phyloP scores from a whole-genome alignment of 2,329 filamentous ascomycete species.

The Ophiocordyceps camponoti-leonardi region DNA sequence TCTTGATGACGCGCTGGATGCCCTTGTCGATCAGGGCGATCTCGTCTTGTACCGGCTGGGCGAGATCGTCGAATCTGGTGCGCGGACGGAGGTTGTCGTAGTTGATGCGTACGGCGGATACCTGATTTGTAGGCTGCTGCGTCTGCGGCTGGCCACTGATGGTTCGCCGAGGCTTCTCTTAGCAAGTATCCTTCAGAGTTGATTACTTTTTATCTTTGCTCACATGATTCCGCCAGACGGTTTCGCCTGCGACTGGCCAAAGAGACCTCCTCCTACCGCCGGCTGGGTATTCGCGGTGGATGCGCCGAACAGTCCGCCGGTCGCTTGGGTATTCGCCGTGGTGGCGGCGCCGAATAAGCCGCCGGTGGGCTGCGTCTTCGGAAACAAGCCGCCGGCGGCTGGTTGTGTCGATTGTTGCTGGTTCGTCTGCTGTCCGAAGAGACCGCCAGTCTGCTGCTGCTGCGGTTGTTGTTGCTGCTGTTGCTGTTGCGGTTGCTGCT shows the following conservation, averaged over 20 bases:
- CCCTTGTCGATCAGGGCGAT: conserved; percentile 64
- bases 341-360: conserved; percentile 13
- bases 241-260: conserved; percentile 17
- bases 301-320: conserved; percentile 14
- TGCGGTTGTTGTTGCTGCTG: not conserved
- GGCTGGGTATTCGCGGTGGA: conserved; percentile 5
- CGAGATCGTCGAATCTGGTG: conserved; percentile 81
- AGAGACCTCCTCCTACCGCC: conserved; percentile 9
- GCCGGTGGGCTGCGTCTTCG: conserved; percentile 7
- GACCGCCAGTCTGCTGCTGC: conserved; percentile 4
- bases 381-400: conserved; percentile 13
- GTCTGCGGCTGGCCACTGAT: conserved; percentile 13
- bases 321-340: conserved; percentile 5
- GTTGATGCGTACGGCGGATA: conserved; percentile 64
- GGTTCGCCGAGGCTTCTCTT: not conserved
- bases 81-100: conserved; percentile 64
- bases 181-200: not conserved
- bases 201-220: conserved; percentile 3
- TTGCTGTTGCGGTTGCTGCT: conserved; percentile 4
- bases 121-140: conserved; percentile 25
- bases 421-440: not conserved
- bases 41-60: conserved; percentile 61
- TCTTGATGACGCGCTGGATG: conserved; percentile 64
- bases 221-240: conserved; percentile 16
- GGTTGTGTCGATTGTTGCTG: conserved; percentile 10